Base-by-base conservation (phyloP, 176 grass and related monocot genomes). In the Musa schizocarpa region DNA sequence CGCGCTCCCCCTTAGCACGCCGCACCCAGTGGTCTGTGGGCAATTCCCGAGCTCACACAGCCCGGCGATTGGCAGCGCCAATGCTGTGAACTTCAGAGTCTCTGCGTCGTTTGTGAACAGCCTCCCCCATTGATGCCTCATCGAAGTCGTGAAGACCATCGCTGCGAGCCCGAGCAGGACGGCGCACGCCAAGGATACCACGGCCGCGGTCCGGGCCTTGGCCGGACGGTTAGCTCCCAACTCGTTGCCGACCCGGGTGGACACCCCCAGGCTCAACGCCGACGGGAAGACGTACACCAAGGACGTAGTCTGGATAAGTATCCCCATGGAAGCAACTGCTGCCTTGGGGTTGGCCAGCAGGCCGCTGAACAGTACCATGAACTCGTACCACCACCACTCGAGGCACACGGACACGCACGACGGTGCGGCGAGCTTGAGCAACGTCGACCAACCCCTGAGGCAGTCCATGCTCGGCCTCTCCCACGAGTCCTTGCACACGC, bases 331-430 rank as follows among this genome's bases (percentile, higher is more conserved):
- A 9, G 90, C 90, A 25, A 97, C 88, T 61, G 93, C 79, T 50
- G 90, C 87, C 71, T 81, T 86, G 67, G 90, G 93, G 71, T 97
- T 86, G 69, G 75, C 52, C 1, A 97, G 83, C 62, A 97, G 88
- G 3, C 93, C 93, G 52, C 90, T 93, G 12, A 93, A 85, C 83
- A 97, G 84, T 71, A 97, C 93, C 90, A 97, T 97, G 78, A 97
- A 82, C 79, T 97, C 93, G 74, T 97, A 97, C 93, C 93, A 97
- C 93, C 93, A 97, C 93, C 93, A 97, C 72, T 97, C 93, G 51
- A 97, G 82, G 79, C 93, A 97, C 0, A 97, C 93, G 2, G 93
- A 91, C 11, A 76, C 85, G 43, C 90, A 92, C 2, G 94, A 89
- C 19, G 94, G 94, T 0, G 91, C 72, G 23, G 94, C 86, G n/a